phyloP scores from a whole-genome alignment of 257 asterid species.

The Misopates orontium region DNA sequence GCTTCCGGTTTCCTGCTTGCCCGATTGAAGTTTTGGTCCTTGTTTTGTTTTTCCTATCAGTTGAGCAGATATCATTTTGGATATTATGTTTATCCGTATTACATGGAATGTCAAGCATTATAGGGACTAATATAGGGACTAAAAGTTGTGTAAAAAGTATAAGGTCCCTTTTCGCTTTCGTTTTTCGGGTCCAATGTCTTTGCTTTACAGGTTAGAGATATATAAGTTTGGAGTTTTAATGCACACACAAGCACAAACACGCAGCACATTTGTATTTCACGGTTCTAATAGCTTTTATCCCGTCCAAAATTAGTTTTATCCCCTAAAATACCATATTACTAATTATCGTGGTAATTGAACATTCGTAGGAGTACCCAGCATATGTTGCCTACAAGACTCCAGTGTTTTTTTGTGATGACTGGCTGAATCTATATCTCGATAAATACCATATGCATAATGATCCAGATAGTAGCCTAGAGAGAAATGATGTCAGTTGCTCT shows the following conservation, averaged over 20 bases:
- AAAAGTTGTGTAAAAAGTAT: neutral
- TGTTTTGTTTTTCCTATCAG: no score
- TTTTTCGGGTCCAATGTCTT: no score
- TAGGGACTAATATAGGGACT: constrained; percentile 18
- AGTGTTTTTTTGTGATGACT: constrained; percentile 72
- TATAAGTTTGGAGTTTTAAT: no score
- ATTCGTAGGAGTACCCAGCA: constrained; percentile 84
- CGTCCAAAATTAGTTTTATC: constrained; percentile 12
- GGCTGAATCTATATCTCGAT: constrained; percentile 95
- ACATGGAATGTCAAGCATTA: constrained; percentile 11
- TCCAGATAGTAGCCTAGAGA: constrained; percentile 48
- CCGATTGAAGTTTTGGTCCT: no score
- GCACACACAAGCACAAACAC: no score
- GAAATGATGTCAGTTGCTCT: constrained; percentile 75
- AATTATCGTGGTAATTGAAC: constrained; percentile 20
- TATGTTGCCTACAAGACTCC: constrained; percentile 81
- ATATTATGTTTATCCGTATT: constrained; percentile 11
- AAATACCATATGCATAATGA: constrained; percentile 70
- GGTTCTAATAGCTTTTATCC: neutral
- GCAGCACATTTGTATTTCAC: no score
- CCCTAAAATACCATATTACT: constrained; percentile 1
- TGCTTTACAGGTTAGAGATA: no score
- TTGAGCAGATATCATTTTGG: neutral
- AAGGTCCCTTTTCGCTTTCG: neutral
- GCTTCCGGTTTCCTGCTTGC: constrained; percentile 14